A percentile compares a stretch with the other conserved stretches of the same genome.
These are phyloP conservation scores for Aegilops bicornis DNA, from an alignment of 176 grass and related monocot genomes.

Conservation along the genomic window DNA sequence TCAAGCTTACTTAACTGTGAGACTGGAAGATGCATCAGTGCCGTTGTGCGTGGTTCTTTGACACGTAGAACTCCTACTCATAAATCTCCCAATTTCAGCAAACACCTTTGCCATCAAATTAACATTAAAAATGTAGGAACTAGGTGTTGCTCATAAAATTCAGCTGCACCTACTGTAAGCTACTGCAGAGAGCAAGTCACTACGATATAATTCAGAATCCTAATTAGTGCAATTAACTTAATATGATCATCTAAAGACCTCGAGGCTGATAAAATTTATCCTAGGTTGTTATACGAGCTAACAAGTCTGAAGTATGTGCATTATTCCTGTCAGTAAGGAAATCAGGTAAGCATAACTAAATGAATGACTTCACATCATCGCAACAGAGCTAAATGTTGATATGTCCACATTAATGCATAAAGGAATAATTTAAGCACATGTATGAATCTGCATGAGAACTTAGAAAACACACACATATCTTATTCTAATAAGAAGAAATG, in stretches of 20 bases:
- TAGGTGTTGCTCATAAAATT: no score
- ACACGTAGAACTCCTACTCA: slow-evolving; percentile 32
- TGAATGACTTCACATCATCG: no score
- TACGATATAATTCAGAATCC: not conserved
- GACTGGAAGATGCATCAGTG: slow-evolving; percentile 10
- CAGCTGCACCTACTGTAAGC: not conserved
- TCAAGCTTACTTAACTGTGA: not conserved
- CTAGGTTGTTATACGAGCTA: no score
- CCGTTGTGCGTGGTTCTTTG: not conserved
- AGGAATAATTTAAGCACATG: no score
- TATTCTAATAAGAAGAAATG: no score
- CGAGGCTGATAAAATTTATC: no score
- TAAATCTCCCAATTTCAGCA: slow-evolving; percentile 43
- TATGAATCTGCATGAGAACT: no score
- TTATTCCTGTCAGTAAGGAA: no score
- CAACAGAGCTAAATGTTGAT: no score
- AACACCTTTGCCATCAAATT: slow-evolving; percentile 43
- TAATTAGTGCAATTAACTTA: not conserved
- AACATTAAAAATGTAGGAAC: not conserved
- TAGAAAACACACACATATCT: no score
- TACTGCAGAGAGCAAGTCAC: not conserved
- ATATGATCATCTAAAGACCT: not conserved
- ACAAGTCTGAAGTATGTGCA: no score
- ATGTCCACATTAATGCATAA: no score
- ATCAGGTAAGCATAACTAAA: not conserved